Conservation (phyloP, 768 basidiomycete genomes). For the Suillus weaverae region DNA sequence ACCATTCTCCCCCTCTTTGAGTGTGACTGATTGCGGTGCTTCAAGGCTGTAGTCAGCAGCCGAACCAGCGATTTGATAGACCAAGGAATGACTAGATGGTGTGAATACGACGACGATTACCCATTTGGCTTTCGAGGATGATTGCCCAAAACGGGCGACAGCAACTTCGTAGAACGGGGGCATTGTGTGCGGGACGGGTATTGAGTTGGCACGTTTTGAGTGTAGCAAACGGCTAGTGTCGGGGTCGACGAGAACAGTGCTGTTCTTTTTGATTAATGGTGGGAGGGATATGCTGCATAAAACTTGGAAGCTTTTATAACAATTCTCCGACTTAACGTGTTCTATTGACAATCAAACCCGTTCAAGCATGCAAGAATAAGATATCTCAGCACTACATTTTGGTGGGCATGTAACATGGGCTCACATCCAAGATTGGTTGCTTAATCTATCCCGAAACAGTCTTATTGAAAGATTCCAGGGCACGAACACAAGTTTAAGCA, state of each 20-base stretch:
- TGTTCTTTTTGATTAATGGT: conserved; percentile 19
- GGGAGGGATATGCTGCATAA: conserved; percentile 15
- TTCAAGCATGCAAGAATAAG: conserved; percentile 12
- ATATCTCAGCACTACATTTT: conserved; percentile 6
- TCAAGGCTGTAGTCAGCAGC: conserved; percentile 30
- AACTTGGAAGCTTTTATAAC: conserved; percentile 5
- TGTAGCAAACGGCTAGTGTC: background rate
- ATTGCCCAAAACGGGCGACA: conserved; percentile 27
- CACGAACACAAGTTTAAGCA: conserved; percentile 16
- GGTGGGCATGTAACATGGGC: conserved; percentile 7
- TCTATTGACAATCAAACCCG: conserved; percentile 15
- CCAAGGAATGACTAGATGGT: conserved; percentile 28
- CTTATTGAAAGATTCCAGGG: conserved; percentile 29
- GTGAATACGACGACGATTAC: conserved; percentile 30
- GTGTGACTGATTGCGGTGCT: conserved; percentile 33
- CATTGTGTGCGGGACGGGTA: conserved; percentile 19
- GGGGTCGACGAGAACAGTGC: background rate
- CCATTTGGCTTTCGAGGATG: conserved; percentile 25
- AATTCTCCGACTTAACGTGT: conserved; percentile 15
- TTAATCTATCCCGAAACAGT: conserved; percentile 36
- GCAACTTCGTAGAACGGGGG: conserved; percentile 36
- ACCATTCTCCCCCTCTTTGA: conserved; percentile 30
- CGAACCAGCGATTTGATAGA: conserved; percentile 33
- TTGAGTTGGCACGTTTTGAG: conserved; percentile 3
- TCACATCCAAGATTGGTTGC: conserved; percentile 21